Conservation (phyloP, 2,329 filamentous ascomycete genomes). For the Bipolaris oryzae region DNA sequence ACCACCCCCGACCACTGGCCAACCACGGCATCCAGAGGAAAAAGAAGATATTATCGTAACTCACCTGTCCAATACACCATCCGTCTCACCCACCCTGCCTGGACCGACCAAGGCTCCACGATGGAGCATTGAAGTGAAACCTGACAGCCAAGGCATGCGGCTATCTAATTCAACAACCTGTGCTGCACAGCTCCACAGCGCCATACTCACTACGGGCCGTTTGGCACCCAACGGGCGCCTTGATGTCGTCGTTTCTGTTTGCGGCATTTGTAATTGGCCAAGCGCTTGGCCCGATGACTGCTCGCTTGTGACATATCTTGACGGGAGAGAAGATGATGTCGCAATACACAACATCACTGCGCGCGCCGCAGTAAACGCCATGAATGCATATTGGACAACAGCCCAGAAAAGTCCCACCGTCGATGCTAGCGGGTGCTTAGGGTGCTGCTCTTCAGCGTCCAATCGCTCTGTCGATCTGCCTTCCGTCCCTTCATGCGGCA, state of each 20-base stretch:
- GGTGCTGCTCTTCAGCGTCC: slow-evolving; percentile 23
- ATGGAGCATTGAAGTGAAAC: slow-evolving; percentile 75
- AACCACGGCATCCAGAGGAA: slow-evolving; percentile 39
- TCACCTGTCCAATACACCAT: slow-evolving; percentile 91
- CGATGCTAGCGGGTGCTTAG: slow-evolving; percentile 25
- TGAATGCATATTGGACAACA: slow-evolving; percentile 57
- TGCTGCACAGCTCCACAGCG: slow-evolving; percentile 74
- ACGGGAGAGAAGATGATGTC: slow-evolving; percentile 70
- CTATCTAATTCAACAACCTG: slow-evolving; percentile 73
- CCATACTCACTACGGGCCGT: slow-evolving; percentile 76
- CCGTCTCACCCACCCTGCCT: slow-evolving; percentile 73
- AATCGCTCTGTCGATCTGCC: slow-evolving; percentile 23
- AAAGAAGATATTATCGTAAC: slow-evolving; percentile 52
- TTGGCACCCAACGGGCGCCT: slow-evolving; percentile 48
- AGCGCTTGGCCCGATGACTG: slow-evolving; percentile 37
- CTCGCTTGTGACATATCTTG: slow-evolving; percentile 52
- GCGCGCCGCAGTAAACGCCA: slow-evolving; percentile 67
- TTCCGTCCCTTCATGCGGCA: slow-evolving; percentile 46
- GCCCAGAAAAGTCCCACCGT: slow-evolving; percentile 59
- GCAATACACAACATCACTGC: slow-evolving; percentile 68
- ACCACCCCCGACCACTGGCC: slow-evolving; percentile 31
- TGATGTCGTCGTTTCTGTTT: slow-evolving; percentile 39
- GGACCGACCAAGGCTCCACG: slow-evolving; percentile 75
- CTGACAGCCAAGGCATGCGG: slow-evolving; percentile 91
- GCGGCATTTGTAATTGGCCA: slow-evolving; percentile 39